These are phyloP conservation scores for Oryza rufipogon DNA, from an alignment of 176 grass and related monocot genomes.

Conservation along the genomic window DNA sequence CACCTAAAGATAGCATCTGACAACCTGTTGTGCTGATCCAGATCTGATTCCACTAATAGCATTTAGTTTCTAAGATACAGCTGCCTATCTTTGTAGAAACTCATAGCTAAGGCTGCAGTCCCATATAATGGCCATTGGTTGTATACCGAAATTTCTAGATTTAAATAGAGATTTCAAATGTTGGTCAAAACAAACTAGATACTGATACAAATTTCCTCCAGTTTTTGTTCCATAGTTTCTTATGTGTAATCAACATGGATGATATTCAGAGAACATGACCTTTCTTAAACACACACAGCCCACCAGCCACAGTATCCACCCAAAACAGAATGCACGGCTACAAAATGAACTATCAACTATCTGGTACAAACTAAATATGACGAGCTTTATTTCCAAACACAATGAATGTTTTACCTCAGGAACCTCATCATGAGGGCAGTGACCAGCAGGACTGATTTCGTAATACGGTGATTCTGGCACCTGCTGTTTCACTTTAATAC, in stretches of 20 bases:
- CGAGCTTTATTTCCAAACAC: neutral
- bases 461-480: conserved; percentile 90
- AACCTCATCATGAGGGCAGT: conserved; percentile 98
- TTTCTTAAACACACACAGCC: too few relatives aligned
- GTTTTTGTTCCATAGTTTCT: neutral
- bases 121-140: neutral
- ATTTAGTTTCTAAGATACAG: neutral
- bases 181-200: neutral
- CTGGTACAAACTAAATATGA: neutral
- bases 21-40: neutral
- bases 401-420: conserved; percentile 71
- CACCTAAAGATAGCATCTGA: neutral
- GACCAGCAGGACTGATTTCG: conserved; percentile 92
- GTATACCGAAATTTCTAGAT: neutral
- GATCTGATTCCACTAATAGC: neutral
- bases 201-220: neutral
- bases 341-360: neutral
- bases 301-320: too few relatives aligned
- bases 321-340: conserved; percentile 11
- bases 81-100: neutral
- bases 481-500: conserved; percentile 76
- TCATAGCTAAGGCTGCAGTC: neutral
- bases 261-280: neutral
- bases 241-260: neutral
- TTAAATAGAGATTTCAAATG: neutral